phyloP scores from a whole-genome alignment of 352 stramenopile genomes.

The Globisporangium recalcitrans region DNA sequence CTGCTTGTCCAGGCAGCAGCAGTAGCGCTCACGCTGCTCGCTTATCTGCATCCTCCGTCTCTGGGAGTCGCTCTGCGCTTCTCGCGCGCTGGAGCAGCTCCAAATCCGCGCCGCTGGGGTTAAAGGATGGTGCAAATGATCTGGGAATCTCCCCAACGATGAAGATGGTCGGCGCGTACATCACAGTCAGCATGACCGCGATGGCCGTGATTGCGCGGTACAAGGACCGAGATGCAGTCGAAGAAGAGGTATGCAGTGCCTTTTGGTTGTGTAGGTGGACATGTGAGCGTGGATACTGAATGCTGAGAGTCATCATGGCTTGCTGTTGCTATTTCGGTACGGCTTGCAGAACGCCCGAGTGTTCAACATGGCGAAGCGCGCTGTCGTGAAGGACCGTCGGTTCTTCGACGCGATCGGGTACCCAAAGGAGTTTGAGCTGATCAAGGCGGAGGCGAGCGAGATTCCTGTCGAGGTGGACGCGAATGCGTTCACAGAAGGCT shows the following conservation, averaged over 20 bases:
- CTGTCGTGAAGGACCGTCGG: constrained; percentile 65
- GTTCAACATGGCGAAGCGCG: constrained; percentile 74
- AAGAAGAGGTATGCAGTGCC: constrained; percentile 37
- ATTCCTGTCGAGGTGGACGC: constrained; percentile 16
- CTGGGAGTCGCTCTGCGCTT: background rate
- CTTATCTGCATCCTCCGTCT: background rate
- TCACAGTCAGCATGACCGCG: constrained; percentile 42
- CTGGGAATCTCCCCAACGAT: constrained; percentile 39
- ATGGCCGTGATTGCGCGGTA: constrained; percentile 56
- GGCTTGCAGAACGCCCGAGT: constrained; percentile 44
- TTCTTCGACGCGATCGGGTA: constrained; percentile 72
- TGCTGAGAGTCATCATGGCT: too few species aligned
- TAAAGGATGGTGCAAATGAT: constrained; percentile 33
- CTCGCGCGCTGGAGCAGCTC: constrained; percentile 15
- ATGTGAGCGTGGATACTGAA: background rate
- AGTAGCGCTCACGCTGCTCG: background rate
- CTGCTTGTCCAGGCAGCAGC: background rate
- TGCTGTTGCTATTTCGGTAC: background rate
- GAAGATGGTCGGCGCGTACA: constrained; percentile 52
- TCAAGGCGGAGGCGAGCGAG: background rate
- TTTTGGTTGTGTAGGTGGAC: background rate
- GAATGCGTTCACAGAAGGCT: constrained; percentile 21
- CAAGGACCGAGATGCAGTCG: constrained; percentile 45
- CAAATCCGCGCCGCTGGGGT: constrained; percentile 28
- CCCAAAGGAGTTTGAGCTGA: constrained; percentile 58